Evolutionary conservation across 228 moss, liverwort and hornwort genomes (phyloP).

Genomic region (Sphagnum magellanicum): DNA sequence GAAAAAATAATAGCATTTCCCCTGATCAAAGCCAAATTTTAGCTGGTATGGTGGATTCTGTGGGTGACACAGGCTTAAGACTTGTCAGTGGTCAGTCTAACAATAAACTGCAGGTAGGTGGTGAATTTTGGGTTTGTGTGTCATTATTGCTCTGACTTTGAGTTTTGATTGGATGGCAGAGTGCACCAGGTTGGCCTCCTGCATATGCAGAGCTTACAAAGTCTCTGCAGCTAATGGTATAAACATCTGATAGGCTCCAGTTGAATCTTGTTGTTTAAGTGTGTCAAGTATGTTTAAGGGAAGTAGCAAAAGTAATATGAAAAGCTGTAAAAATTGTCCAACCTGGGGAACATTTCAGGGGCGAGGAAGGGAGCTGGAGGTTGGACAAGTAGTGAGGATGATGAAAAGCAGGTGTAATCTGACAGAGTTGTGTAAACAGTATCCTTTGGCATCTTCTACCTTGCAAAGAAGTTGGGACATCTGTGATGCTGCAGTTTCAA

Average conservation of each 20-base stretch:
- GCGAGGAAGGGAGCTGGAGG: constrained; percentile 59
- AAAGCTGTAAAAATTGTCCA: no score
- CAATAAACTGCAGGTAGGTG: no score
- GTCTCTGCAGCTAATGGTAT: constrained; percentile 50
- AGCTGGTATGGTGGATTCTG: no score
- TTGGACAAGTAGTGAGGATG: constrained; percentile 29
- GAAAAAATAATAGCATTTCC: no score
- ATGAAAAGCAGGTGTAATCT: constrained; percentile 44
- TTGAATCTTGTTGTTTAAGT: not conserved
- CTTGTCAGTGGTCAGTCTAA: no score
- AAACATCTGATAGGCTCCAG: not conserved
- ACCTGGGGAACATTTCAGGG: constrained; percentile 18
- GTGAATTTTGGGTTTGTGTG: no score
- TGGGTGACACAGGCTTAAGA: no score
- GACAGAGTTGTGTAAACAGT: constrained; percentile 34
- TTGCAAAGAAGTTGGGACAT: constrained; percentile 26
- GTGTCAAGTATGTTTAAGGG: not conserved
- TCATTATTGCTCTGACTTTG: no score
- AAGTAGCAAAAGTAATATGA: no score
- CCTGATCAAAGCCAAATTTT: no score
- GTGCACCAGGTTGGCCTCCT: constrained; percentile 67
- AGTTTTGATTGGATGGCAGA: constrained; percentile 7
- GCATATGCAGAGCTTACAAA: constrained; percentile 53
- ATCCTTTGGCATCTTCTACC: constrained; percentile 19
- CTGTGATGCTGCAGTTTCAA: constrained; percentile 13